phyloP scores from a whole-genome alignment of 805 yeast genomes.

The Helenozyma rhizophorensis region DNA sequence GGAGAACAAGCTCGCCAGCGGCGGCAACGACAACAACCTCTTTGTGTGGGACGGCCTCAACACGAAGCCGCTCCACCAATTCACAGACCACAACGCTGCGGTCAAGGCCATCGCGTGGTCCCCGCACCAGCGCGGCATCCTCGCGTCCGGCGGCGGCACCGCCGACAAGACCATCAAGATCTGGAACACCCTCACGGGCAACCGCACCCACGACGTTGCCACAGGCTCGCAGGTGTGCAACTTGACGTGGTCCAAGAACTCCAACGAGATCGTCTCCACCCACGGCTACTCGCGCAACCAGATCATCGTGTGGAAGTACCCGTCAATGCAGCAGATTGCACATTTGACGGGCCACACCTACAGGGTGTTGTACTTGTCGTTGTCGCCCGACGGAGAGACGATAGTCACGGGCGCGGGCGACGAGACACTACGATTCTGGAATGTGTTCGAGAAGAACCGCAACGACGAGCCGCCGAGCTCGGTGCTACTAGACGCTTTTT shows the following conservation, averaged over 20 bases:
- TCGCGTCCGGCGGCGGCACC: slow-evolving; percentile 97
- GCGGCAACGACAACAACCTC: slow-evolving; percentile 89
- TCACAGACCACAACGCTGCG: slow-evolving; percentile 87
- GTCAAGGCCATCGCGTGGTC: slow-evolving; percentile 97
- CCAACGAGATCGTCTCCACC: slow-evolving; percentile 88
- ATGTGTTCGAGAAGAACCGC: slow-evolving; percentile 77
- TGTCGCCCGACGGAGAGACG: slow-evolving; percentile 95
- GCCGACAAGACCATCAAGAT: slow-evolving; percentile 85
- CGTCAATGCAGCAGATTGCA: slow-evolving; percentile 88
- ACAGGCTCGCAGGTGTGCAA: slow-evolving; percentile 97
- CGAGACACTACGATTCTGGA: slow-evolving; percentile 95
- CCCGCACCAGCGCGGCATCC: slow-evolving; percentile 89
- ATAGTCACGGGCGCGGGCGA: slow-evolving; percentile 99
- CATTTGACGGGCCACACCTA: slow-evolving; percentile 92
- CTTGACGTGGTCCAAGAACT: slow-evolving; percentile 85
- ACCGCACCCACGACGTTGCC: slow-evolving; percentile 71
- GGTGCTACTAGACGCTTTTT: slow-evolving; percentile 67
- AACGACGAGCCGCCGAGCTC: slow-evolving; percentile 56
- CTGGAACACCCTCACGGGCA: slow-evolving; percentile 87
- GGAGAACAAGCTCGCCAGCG: slow-evolving; percentile 88
- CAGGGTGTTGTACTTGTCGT: slow-evolving; percentile 80
- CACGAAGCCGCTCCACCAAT: slow-evolving; percentile 63
- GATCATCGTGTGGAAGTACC: slow-evolving; percentile 90
- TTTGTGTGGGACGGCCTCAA: slow-evolving; percentile 83
- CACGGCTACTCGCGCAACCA: slow-evolving; percentile 94